Evolutionary conservation across 306 rosid genomes (phyloP).

Genomic region (Cercis canadensis): DNA sequence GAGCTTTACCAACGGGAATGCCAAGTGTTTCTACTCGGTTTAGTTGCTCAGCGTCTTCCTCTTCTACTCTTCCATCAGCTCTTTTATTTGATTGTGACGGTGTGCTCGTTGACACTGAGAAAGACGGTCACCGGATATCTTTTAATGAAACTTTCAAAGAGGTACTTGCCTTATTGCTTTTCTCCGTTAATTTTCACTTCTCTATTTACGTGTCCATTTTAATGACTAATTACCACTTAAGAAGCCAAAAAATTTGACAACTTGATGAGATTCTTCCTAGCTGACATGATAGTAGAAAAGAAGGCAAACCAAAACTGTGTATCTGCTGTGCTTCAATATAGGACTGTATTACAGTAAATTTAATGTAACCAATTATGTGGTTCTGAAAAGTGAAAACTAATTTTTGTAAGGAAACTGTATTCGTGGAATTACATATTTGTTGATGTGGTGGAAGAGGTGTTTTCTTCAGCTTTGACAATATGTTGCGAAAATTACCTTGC

Average conservation of each 20-base stretch:
- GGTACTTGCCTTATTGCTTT: slow-evolving; percentile 40
- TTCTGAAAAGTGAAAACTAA: no score
- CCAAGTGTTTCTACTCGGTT: slow-evolving; percentile 38
- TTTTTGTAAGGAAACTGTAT: background rate
- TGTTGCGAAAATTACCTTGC: slow-evolving; percentile 4
- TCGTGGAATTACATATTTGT: background rate
- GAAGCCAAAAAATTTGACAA: background rate
- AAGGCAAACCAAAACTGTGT: no score
- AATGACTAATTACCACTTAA: background rate
- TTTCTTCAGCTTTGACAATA: slow-evolving; percentile 6
- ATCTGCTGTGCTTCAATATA: no score
- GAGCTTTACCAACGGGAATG: slow-evolving; percentile 7
- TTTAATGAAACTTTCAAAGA: slow-evolving; percentile 91
- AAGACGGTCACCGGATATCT: slow-evolving; percentile 93
- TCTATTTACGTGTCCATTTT: background rate
- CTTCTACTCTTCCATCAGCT: slow-evolving; percentile 77
- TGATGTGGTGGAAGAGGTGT: slow-evolving; percentile 10
- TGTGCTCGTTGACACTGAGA: slow-evolving; percentile 95
- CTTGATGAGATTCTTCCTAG: background rate
- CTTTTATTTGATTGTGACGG: slow-evolving; percentile 98
- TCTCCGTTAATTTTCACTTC: no score
- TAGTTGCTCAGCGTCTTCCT: slow-evolving; percentile 64
- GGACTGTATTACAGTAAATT: no score
- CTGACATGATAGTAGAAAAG: background rate
- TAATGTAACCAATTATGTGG: no score